phyloP scores from a whole-genome alignment of 306 rosid species.

The Quercus parvula region DNA sequence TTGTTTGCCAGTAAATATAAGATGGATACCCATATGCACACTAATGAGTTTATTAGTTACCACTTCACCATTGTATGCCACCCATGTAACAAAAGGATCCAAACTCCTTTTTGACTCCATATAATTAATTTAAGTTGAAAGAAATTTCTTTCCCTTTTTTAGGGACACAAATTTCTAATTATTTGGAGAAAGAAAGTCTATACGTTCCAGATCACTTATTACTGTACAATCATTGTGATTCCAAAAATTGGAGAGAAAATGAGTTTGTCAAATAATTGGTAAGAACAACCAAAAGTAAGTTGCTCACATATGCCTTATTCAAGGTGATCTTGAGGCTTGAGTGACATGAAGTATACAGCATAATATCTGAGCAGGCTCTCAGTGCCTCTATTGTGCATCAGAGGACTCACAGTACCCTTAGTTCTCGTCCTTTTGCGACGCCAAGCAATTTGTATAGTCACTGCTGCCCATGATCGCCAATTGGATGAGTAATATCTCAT shows the following conservation, averaged over 20 bases:
- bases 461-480: constrained; percentile 47
- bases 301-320: constrained; percentile 1
- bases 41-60: too few relatives aligned
- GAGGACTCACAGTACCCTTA: not conserved
- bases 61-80: too few relatives aligned
- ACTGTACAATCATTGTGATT: not conserved
- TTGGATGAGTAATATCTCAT: constrained; percentile 38
- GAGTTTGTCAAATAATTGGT: not conserved
- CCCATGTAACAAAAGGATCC: too few relatives aligned
- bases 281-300: not conserved
- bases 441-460: constrained; percentile 37
- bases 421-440: constrained; percentile 16
- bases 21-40: too few relatives aligned
- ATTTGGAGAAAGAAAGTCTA: too few relatives aligned
- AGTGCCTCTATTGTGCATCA: not conserved
- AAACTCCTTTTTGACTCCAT: too few relatives aligned
- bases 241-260: too few relatives aligned
- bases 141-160: too few relatives aligned
- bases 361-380: constrained; percentile 16
- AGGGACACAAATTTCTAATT: too few relatives aligned
- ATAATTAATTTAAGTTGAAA: too few relatives aligned
- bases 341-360: constrained; percentile 22
- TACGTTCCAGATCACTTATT: too few relatives aligned
- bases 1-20: too few relatives aligned
- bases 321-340: constrained; percentile 37